These are phyloP conservation scores for Epichloe hybrida DNA, from an alignment of 2,329 filamentous ascomycete genomes.

Conservation along the genomic window DNA sequence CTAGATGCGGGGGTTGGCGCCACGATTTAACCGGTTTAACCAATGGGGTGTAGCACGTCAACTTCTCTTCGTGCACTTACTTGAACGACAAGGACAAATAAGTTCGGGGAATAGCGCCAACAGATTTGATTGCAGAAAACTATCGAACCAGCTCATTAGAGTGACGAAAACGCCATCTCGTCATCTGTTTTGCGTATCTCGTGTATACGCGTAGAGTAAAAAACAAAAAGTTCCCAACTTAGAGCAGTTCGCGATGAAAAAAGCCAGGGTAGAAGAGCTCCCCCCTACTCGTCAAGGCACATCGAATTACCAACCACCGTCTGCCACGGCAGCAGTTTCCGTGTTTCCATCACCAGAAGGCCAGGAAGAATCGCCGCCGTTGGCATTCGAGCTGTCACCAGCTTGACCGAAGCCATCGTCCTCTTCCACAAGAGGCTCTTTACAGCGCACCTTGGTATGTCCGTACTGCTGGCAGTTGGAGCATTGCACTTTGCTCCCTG, in stretches of 20 bases:
- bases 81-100: not conserved
- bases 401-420: conserved; percentile 7
- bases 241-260: not conserved
- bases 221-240: not conserved
- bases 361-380: conserved; percentile 1
- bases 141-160: not conserved
- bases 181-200: not conserved
- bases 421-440: conserved; percentile 11
- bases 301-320: not conserved
- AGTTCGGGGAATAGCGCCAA: not conserved
- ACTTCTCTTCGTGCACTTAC: not conserved
- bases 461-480: conserved; percentile 25
- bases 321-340: not conserved
- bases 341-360: conserved; percentile 3
- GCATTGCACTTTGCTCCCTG: conserved; percentile 27
- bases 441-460: conserved; percentile 27
- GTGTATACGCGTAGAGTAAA: not conserved
- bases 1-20: not conserved
- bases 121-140: not conserved
- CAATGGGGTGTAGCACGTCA: conserved; percentile 1
- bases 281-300: not conserved
- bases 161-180: not conserved
- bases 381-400: conserved; percentile 5
- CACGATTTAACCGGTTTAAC: not conserved
- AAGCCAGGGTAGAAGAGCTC: not conserved